phyloP scores from a whole-genome alignment of 176 grass and related monocot species.

The Chrysopogon serrulatus region DNA sequence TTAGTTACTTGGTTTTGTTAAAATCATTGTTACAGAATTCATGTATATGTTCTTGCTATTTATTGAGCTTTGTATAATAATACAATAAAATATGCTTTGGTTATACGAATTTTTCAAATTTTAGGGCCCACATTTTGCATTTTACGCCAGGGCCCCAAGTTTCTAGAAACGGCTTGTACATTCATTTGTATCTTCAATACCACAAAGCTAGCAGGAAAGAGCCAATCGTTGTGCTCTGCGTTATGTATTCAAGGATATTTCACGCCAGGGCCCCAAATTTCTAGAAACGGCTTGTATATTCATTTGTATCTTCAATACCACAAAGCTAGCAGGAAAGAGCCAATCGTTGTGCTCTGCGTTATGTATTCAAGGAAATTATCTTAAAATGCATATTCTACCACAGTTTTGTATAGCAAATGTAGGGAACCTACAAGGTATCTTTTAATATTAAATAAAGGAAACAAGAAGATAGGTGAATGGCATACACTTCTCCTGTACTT shows the following conservation, averaged over 20 bases:
- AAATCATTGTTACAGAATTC: background rate
- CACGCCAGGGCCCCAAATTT: background rate
- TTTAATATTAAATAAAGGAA: constrained; percentile 21
- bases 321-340: background rate
- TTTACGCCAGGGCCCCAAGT: background rate
- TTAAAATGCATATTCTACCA: constrained; percentile 10
- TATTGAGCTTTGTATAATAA: background rate
- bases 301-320: background rate
- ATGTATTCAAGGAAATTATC: constrained; percentile 4
- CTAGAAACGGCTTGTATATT: background rate
- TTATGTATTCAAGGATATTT: background rate
- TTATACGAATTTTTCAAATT: background rate
- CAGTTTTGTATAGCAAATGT: background rate
- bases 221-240: background rate
- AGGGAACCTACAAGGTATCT: background rate
- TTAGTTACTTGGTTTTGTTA: background rate
- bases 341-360: background rate
- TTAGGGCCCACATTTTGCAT: background rate
- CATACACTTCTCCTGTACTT: constrained; percentile 30
- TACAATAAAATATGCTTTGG: background rate
- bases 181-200: background rate
- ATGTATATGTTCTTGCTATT: background rate
- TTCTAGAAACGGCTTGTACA: background rate
- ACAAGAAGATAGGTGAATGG: constrained; percentile 12
- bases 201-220: constrained; percentile 1